Evolutionary conservation across 768 basidiomycete species (phyloP), one percentile per base, ranked within the genome.

Genomic region (Phylloporus sp.): DNA sequence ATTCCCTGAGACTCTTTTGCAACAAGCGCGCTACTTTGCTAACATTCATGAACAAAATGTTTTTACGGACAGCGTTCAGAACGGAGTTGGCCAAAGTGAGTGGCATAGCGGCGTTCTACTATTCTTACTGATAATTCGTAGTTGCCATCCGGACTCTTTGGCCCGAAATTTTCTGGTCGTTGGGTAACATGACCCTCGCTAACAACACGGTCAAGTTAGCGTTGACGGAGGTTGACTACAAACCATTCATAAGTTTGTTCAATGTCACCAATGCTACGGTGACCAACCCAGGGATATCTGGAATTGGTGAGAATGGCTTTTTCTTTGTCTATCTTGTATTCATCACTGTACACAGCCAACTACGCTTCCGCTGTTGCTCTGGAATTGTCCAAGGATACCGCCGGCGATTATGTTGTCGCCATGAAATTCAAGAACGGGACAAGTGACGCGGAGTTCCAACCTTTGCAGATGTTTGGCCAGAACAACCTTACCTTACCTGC

Each of bases 381-480:
- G 47, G 89, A 91, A 73, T 77, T 91, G 53, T 69, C 60, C 29
- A 76, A 81, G 46, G 79, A 81, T 23, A 75, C 77, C 47, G 77
- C 48, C 20, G 85, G 85, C 27, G 82, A 89, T 49, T 74, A 80
- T 56, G 78, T 82, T 42, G 44, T 81, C 87, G 56, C 75, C 57
- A 75, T 91, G 80, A 84, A 80, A 68, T 89, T 90, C 78, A 85
- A 81, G 77, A 91, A 91, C 64, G 88, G 88, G 27, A 88, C 89
- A 24, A 41, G 51, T 10, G 63, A 74, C 49, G 70, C 72, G n/a
- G 71, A 70, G 55, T 86, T 86, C 74, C 65, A 75, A 48, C 77
- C 81, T 39, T 66, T 88, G 60, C 78, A 86, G 57, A 83, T 86
- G 70, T 91, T 88, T 60, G 85, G 81, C 45, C 55, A 60, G 29